Conservation (phyloP, 2,329 filamentous ascomycete genomes). For the Colletotrichum tropicicola region DNA sequence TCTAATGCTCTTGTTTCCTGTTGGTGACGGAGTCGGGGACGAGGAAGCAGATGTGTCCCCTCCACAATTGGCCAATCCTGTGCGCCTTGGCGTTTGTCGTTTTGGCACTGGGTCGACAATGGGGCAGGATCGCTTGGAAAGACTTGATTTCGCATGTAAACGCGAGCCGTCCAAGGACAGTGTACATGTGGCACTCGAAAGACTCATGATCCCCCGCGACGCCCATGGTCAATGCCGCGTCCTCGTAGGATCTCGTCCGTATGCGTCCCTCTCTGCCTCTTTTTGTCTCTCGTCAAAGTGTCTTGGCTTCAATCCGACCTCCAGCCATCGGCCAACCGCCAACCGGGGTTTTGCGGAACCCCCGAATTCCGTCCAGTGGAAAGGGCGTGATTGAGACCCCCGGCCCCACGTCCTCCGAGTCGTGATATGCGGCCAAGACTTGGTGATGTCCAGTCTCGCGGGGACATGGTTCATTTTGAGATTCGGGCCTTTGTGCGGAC, state of each 20-base stretch:
- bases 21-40: neutral
- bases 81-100: too few species aligned
- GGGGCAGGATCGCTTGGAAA: slow-evolving; percentile 1
- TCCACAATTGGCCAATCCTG: too few species aligned
- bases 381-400: neutral
- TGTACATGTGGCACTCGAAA: too few species aligned
- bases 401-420: slow-evolving; percentile 6
- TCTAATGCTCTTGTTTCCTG: neutral
- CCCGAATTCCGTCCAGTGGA: neutral
- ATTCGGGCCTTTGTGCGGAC: neutral
- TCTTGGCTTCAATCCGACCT: too few species aligned
- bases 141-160: neutral
- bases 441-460: neutral
- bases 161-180: neutral
- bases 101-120: too few species aligned
- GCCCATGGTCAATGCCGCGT: too few species aligned
- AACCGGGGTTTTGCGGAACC: slow-evolving; percentile 1
- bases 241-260: too few species aligned
- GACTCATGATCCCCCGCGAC: too few species aligned
- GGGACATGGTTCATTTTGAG: neutral
- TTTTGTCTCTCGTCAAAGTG: too few species aligned
- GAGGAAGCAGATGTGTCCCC: neutral
- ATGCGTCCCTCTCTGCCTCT: too few species aligned
- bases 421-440: slow-evolving; percentile 18
- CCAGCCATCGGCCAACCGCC: too few species aligned